Evolutionary conservation across 2,329 filamentous ascomycete genomes (phyloP), one percentile per base, ranked within the genome.

Genomic region (Penicillium rolfsii): DNA sequence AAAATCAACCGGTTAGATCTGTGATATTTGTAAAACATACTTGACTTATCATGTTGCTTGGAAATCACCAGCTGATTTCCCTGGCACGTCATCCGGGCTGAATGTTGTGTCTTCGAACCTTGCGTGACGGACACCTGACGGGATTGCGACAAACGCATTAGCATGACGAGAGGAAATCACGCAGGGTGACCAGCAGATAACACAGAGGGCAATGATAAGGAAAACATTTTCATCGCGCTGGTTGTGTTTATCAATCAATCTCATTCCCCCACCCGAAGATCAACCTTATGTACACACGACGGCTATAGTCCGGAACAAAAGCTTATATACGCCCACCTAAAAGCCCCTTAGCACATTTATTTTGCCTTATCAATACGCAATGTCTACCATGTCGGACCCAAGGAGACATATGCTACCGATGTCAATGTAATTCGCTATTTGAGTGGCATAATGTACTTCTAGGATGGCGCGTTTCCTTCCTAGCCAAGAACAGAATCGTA

Each of bases 1-100:
- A 35, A 33, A 33, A 11, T 2, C 5, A 52, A 14, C 7, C 6
- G 33, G 19, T 49, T 48, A 6, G 9, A 28, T 36, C 11, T 59
- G 59, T 64, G 35, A 9, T n/a, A 24, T 45, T 24, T 50, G 30
- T 50, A 50, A 49, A 22, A 22, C 28, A 19, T 35, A 19, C 11
- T 41, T 41, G 40, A 60, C 36, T 55, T 22, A 54, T 48, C n/a
- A 58, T 35, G 56, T 50, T 67, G 63, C 58, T 67, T 65, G 62
- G 60, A 64, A 64, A 69, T 65, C 62, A 68, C 24, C 46, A 36
- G 43, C 11, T 16, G 7, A 52, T 50, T 41, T 54, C 35, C 33
- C 62, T 55, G 66, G 70, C 71, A 73, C 72, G 71, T 64, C 71
- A 74, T 74, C 65, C 56, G 40, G 52, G 64, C 59, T 64, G 55